A percentile compares a stretch with the other conserved stretches of the same genome.
Evolutionary conservation across 371 early-diverging fungal genomes (phyloP).

Genomic region (Dichotomocladium elegans): DNA sequence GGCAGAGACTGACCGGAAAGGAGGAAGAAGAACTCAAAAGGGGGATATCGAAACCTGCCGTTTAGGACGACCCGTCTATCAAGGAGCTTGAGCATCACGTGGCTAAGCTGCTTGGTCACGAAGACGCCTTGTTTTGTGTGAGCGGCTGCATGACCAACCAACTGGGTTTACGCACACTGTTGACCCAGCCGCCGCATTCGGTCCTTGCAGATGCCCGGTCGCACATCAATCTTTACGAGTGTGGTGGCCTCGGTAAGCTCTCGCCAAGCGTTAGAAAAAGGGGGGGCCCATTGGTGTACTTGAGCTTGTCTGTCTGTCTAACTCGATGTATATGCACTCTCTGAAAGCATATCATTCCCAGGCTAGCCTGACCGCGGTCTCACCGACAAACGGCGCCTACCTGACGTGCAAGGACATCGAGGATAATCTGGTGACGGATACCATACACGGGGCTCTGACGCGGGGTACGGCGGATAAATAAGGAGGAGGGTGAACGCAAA

Average conservation of each 20-base stretch:
- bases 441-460: conserved; percentile 65
- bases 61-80: conserved; percentile 21
- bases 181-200: conserved; percentile 76
- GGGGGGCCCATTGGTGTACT: background rate
- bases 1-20: no score
- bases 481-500: background rate
- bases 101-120: conserved; percentile 72
- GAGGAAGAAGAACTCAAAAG: background rate
- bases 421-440: conserved; percentile 22
- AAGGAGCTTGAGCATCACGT: conserved; percentile 64
- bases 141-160: conserved; percentile 32
- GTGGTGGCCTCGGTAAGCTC: conserved; percentile 54
- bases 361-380: conserved; percentile 67
- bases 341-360: conserved; percentile 77
- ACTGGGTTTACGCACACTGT: conserved; percentile 15
- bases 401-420: conserved; percentile 70
- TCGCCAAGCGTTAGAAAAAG: no score
- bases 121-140: conserved; percentile 78
- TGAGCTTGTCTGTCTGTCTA: no score
- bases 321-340: no score
- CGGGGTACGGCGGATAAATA: conserved; percentile 13
- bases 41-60: no score
- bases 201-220: conserved; percentile 75
- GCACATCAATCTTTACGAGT: conserved; percentile 79
- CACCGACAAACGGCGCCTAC: conserved; percentile 53